Conservation (phyloP, 179 eudicot species). For the Patellifolia procumbens region DNA sequence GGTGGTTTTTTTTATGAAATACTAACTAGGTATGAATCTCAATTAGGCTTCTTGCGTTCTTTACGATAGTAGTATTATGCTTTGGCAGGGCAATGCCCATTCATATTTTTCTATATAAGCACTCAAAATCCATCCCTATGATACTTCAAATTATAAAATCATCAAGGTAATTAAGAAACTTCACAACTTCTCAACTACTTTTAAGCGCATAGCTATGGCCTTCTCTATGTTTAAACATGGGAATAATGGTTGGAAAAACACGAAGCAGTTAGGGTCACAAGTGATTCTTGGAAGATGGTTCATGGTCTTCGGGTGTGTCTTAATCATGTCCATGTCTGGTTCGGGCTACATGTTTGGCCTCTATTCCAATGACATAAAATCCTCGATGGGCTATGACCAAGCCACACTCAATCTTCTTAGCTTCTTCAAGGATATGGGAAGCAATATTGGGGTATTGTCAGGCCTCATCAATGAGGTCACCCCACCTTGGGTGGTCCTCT, state of each 20-base stretch:
- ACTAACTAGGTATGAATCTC: not conserved
- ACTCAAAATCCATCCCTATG: not conserved
- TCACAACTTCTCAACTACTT: not conserved
- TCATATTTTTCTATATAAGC: not conserved
- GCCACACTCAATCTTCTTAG: conserved; percentile 37
- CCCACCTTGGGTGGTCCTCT: conserved; percentile 32
- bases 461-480: conserved; percentile 30
- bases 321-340: conserved; percentile 35
- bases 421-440: conserved; percentile 40
- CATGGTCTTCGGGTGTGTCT: conserved; percentile 36
- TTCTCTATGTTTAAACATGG: not conserved
- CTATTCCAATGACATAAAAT: conserved; percentile 32
- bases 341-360: conserved; percentile 35
- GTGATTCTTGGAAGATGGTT: conserved; percentile 36
- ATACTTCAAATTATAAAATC: too few relatives aligned
- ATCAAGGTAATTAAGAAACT: not conserved
- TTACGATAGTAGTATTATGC: too few relatives aligned
- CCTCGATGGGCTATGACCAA: conserved; percentile 30
- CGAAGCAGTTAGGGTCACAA: conserved; percentile 8
- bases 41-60: not conserved
- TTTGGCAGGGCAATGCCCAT: too few relatives aligned
- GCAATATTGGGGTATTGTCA: conserved; percentile 33
- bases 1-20: conserved; percentile 4
- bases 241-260: too few relatives aligned
- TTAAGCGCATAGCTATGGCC: not conserved